Base-by-base conservation (phyloP, 176 grass and related monocot genomes). In the Alloteropsis semialata region DNA sequence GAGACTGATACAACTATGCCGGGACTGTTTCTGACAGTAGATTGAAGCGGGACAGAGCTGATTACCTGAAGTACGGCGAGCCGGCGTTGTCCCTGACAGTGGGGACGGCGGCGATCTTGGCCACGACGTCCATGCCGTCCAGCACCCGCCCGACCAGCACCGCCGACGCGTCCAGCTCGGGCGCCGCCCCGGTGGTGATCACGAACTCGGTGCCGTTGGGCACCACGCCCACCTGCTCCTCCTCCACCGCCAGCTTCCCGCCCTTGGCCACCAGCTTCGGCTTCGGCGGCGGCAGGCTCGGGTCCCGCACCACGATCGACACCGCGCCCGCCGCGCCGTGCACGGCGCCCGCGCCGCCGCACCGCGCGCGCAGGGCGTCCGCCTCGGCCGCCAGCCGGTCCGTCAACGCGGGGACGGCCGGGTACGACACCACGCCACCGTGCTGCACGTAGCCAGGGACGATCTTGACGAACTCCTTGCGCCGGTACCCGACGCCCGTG, bases 401-500 rank as follows among this genome's bases (percentile, higher is more conserved):
- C 24, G 86, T 86, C 36, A 74, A 71, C 25, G 74, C 81, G 13
- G 89, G 65, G 44, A 19, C 6, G 29, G 79, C 83, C 2, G 83
- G 71, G 74, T 90, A 93, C 2, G 91, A 88, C 21, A 87, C 86
- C 42, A 93, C 90, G 78, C 96, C 96, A n/a, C 76, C 81, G 88
- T 98, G 92, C 64, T 93, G 96, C 41, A 98, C 82, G 76, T 98
- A 98, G 8, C 84, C 87, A 2, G 92, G 90, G 49, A 95, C 77
- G 69, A 98, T 87, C 91, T 90, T 93, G 34, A 90, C 67, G 80
- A 98, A 98, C 89, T 98, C 96, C 88, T 98, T 98, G 53, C 96
- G 89, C 34, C 92, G 54, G 78, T 95, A 98, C 28, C 92, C 92
- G 45, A 98, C 76, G 18, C 96, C 96, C 12, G 87, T 88, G 38